Evolutionary conservation across 176 grass and related monocot genomes (phyloP).

Genomic region (Bolboschoenus planiculmis): DNA sequence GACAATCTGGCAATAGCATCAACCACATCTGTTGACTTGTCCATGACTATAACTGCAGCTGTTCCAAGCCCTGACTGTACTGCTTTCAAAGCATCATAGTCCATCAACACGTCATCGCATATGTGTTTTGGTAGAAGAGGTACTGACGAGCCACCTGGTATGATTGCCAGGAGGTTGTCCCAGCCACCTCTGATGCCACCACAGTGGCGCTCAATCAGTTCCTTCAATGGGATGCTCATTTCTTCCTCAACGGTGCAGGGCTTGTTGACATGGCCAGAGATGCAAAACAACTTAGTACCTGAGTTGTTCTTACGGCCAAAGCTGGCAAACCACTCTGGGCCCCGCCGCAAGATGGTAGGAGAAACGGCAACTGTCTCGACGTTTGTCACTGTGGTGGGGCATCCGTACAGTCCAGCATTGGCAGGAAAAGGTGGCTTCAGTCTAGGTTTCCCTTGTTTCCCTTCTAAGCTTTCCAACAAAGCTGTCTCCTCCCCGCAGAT

Average conservation of each 20-base stretch:
- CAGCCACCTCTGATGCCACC: conserved; percentile 93
- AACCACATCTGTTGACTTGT: conserved; percentile 86
- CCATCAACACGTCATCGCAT: conserved; percentile 89
- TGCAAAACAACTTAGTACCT: conserved; percentile 67
- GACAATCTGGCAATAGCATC: conserved; percentile 82
- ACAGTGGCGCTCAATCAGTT: conserved; percentile 74
- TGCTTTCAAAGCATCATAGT: conserved; percentile 86
- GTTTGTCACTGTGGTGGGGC: conserved; percentile 87
- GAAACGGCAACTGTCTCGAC: conserved; percentile 90
- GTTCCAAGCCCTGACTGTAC: conserved; percentile 78
- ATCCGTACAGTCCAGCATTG: conserved; percentile 76
- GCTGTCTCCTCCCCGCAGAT: conserved; percentile 97
- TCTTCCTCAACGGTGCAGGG: conserved; percentile 95
- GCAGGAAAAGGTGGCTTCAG: conserved; percentile 90
- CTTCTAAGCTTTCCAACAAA: conserved; percentile 88
- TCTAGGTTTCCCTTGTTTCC: conserved; percentile 83
- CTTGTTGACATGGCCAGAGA: conserved; percentile 92
- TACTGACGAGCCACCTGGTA: conserved; percentile 79
- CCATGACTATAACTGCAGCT: conserved; percentile 85
- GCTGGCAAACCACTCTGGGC: conserved; percentile 91
- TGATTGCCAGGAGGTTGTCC: conserved; percentile 84
- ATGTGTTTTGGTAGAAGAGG: conserved; percentile 78
- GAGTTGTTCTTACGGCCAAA: conserved; percentile 92
- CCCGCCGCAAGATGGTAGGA: conserved; percentile 79
- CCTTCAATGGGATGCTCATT: conserved; percentile 90